These are phyloP conservation scores for Gliomastix tumulicola DNA, from an alignment of 2,329 filamentous ascomycete genomes.

Conservation along the genomic window DNA sequence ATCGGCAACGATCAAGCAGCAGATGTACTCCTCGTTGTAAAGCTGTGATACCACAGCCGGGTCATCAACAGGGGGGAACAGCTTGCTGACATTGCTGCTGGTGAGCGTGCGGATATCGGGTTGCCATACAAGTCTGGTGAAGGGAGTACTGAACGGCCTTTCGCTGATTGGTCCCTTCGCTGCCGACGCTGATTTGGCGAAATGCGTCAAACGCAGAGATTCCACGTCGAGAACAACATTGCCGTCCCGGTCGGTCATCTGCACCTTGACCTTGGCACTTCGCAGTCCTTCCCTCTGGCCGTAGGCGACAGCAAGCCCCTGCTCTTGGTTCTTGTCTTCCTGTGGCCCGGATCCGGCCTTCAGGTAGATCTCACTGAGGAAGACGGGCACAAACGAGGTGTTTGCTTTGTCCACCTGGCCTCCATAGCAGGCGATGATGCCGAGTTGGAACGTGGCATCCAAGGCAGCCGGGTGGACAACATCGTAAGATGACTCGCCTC, in stretches of 20 bases:
- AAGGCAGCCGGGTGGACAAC: slow-evolving; percentile 4
- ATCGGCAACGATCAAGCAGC: background rate
- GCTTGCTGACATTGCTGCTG: background rate
- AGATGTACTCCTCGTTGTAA: background rate
- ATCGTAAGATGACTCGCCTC: background rate
- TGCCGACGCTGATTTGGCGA: background rate
- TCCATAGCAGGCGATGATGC: slow-evolving; percentile 1
- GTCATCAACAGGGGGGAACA: too few species aligned
- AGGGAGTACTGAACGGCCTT: slow-evolving; percentile 2
- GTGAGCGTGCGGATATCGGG: slow-evolving; percentile 1
- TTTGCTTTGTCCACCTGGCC: background rate
- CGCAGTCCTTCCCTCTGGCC: background rate
- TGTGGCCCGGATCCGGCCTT: too few species aligned
- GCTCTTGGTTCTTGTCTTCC: background rate
- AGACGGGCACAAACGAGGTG: background rate
- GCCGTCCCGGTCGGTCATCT: background rate
- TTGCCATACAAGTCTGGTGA: background rate
- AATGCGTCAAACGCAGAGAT: background rate
- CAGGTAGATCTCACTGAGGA: background rate
- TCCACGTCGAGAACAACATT: background rate
- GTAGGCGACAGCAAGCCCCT: background rate
- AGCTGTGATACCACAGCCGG: too few species aligned
- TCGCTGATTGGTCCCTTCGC: too few species aligned
- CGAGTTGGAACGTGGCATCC: slow-evolving; percentile 1
- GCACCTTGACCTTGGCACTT: background rate